A percentile compares a stretch with the other conserved stretches of the same genome.
These are phyloP conservation scores for Fusarium bactridioides DNA, from an alignment of 2,329 filamentous ascomycete species.

Conservation along the genomic window DNA sequence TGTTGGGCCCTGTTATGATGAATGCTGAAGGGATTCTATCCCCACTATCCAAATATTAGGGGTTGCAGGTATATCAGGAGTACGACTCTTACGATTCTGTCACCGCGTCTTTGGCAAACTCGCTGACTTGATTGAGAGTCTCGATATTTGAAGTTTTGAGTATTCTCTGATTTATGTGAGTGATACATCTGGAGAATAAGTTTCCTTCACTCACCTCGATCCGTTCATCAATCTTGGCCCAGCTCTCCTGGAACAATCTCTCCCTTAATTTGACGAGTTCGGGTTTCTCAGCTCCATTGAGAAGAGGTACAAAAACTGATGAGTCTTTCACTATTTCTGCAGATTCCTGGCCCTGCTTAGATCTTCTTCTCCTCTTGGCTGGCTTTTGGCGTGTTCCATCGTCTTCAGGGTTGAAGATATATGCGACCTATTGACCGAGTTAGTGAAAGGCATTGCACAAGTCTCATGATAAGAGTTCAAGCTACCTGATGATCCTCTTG, in stretches of 20 bases:
- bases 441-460: slow-evolving; percentile 4
- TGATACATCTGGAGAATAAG: slow-evolving; percentile 32
- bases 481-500: slow-evolving; percentile 57
- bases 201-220: slow-evolving; percentile 57
- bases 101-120: slow-evolving; percentile 59
- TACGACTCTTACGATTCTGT: slow-evolving; percentile 43
- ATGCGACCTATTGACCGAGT: slow-evolving; percentile 60
- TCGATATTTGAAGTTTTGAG: slow-evolving; percentile 67
- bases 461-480: not conserved
- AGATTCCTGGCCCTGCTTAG: slow-evolving; percentile 47
- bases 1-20: slow-evolving; percentile 80
- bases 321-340: slow-evolving; percentile 16
- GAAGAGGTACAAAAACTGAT: slow-evolving; percentile 58
- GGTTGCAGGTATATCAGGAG: not conserved
- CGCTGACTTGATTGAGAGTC: slow-evolving; percentile 65
- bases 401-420: slow-evolving; percentile 65
- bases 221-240: slow-evolving; percentile 68
- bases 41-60: slow-evolving; percentile 41
- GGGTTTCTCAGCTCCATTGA: slow-evolving; percentile 62
- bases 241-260: slow-evolving; percentile 67
- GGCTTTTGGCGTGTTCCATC: slow-evolving; percentile 50
- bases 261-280: slow-evolving; percentile 62
- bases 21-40: slow-evolving; percentile 73
- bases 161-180: slow-evolving; percentile 54
- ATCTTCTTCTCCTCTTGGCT: slow-evolving; percentile 65